A percentile compares a stretch with the other conserved stretches of the same genome.
Conservation (phyloP, 2,329 filamentous ascomycete genomes). For the Aspergillus melleus region DNA sequence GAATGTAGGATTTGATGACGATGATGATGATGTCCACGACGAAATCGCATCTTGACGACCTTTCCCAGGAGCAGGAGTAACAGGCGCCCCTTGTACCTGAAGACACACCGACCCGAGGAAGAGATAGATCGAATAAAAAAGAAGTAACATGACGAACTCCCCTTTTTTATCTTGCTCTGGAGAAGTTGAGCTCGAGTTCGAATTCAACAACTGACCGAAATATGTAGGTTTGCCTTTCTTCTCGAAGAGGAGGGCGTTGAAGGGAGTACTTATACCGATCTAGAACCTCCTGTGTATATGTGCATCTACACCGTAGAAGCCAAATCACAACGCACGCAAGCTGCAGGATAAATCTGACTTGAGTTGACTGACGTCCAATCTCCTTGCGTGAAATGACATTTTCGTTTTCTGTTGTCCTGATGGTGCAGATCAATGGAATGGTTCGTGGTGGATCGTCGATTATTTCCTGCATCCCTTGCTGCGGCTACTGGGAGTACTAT, state of each 20-base stretch:
- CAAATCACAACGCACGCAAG: background rate
- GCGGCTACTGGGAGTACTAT: background rate
- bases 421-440: background rate
- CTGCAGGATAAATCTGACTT: background rate
- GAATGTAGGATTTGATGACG: background rate
- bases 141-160: background rate
- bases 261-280: too few species aligned
- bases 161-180: too few species aligned
- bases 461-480: slow-evolving; percentile 1
- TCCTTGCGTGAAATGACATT: background rate
- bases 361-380: background rate
- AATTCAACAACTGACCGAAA: too few species aligned
- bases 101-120: background rate
- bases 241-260: too few species aligned
- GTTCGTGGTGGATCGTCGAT: background rate
- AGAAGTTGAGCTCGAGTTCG: too few species aligned
- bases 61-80: background rate
- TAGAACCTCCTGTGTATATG: too few species aligned
- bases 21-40: background rate
- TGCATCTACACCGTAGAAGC: background rate
- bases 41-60: too few species aligned
- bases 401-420: background rate
- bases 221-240: too few species aligned
- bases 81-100: background rate
- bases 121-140: background rate